Evolutionary conservation across 2,329 filamentous ascomycete genomes (phyloP), one percentile per base, ranked within the genome.

Genomic region (Pochonia chlamydosporia): DNA sequence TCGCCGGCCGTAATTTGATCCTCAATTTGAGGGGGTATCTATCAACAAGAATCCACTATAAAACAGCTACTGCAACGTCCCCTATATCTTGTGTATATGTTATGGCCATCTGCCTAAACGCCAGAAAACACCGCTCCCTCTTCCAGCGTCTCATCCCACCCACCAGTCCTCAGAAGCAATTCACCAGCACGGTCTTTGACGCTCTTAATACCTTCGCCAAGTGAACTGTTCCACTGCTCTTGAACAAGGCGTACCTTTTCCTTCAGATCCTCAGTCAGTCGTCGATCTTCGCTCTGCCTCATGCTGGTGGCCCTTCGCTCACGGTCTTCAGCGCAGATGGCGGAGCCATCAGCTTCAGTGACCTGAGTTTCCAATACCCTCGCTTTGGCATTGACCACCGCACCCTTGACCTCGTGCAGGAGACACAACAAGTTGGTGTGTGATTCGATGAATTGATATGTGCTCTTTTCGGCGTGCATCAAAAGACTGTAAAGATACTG

Each of bases 371-470:
- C 84, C 54, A 85, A 73, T 16, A 86, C 72, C 52, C 81, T 76
- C 44, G 81, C 81, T 54, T 82, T 82, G 7, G 87, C 85, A 40
- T 76, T 75, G 61, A 88, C 84, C 2, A 88, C 82, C 0, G 84
- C 84, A 46, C 87, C 88, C 61, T 89, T 89, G 45, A 96, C 89
- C 66, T 96, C 90, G 59, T 96, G 93, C 48, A 96, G 69, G 31
- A 97, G 73, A 60, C 92, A 97, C 21, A 96, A 75, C 28, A 96
- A 73, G 60, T 96, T 96, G 25, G 83, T 92, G 71, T 97, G 92
- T 6, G 84, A 87, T 71, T 97, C 93, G 59, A 97, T 96, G 67
- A 96, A 97, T 64, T 97, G 93, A 60, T 96, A 95, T 8, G 89
- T 92, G 57, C 86, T 91, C 70, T 93, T 95, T 63, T 95, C 89